Conservation (phyloP, 768 basidiomycete genomes). For the Suillus fuscotomentosus region DNA sequence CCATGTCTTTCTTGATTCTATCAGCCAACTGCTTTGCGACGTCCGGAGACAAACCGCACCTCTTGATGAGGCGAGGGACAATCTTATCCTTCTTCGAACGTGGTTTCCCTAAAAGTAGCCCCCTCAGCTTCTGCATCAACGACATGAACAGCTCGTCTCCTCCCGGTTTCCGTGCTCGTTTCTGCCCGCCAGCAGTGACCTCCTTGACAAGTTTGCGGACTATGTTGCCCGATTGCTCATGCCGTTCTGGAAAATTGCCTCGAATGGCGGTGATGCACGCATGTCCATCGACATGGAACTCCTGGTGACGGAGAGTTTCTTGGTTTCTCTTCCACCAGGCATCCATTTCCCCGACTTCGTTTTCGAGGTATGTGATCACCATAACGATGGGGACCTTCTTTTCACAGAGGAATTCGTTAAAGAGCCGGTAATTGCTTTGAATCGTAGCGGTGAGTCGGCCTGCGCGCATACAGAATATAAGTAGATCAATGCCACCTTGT, state of each 20-base stretch:
- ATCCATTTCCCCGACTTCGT: conserved; percentile 28
- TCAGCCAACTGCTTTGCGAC: conserved; percentile 20
- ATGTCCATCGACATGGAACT: conserved; percentile 30
- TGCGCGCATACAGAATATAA: conserved; percentile 38
- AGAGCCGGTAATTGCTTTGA: conserved; percentile 38
- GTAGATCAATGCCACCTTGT: conserved; percentile 36
- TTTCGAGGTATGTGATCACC: conserved; percentile 39
- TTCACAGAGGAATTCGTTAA: conserved; percentile 38
- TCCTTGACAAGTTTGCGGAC: conserved; percentile 19
- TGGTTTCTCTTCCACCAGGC: conserved; percentile 40
- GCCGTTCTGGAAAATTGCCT: conserved; percentile 12
- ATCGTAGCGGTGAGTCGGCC: conserved; percentile 35
- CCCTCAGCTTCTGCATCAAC: conserved; percentile 15
- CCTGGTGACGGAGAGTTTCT: conserved; percentile 24
- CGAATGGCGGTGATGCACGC: conserved; percentile 40
- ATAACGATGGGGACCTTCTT: conserved; percentile 36
- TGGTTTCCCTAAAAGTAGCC: conserved; percentile 18
- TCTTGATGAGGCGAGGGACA: conserved; percentile 21
- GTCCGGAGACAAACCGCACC: conserved; percentile 24
- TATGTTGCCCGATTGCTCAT: conserved; percentile 28
- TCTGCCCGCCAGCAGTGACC: conserved; percentile 23
- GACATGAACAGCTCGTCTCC: conserved; percentile 9
- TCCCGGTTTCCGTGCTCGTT: conserved; percentile 19
- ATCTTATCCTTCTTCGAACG: conserved; percentile 21
- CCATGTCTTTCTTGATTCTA: neutral